Evolutionary conservation across 2,329 filamentous ascomycete genomes (phyloP).

Genomic region (Trichoderma gracile): DNA sequence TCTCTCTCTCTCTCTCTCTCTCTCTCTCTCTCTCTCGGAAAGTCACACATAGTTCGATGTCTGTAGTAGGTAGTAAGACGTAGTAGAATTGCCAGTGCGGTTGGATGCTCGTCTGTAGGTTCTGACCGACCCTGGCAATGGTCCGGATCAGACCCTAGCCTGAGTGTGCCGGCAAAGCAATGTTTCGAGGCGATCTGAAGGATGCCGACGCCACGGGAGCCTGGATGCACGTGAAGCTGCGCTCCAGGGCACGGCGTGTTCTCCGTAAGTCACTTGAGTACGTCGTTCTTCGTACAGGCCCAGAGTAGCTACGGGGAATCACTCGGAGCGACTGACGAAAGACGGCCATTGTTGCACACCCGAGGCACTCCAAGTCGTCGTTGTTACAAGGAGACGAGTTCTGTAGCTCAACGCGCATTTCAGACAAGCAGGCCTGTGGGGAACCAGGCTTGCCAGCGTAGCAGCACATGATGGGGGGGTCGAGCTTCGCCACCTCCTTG

Average conservation of each 20-base stretch:
- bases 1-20: neutral
- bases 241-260: neutral
- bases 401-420: neutral
- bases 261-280: neutral
- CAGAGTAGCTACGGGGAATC: too few species aligned
- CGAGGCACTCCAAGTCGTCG: too few species aligned
- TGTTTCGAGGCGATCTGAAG: neutral
- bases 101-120: neutral
- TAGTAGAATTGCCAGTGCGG: neutral
- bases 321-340: too few species aligned
- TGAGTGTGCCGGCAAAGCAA: neutral
- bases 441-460: neutral
- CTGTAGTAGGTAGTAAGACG: too few species aligned
- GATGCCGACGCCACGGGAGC: neutral
- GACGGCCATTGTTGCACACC: too few species aligned
- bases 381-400: too few species aligned
- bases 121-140: neutral
- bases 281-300: too few species aligned
- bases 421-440: neutral
- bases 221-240: neutral
- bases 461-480: slow-evolving; percentile 6
- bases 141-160: neutral
- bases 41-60: too few species aligned
- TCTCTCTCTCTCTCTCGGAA: neutral
- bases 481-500: slow-evolving; percentile 24